phyloP scores from a whole-genome alignment of 768 basidiomycete genomes.

The Naganishia antarctica region DNA sequence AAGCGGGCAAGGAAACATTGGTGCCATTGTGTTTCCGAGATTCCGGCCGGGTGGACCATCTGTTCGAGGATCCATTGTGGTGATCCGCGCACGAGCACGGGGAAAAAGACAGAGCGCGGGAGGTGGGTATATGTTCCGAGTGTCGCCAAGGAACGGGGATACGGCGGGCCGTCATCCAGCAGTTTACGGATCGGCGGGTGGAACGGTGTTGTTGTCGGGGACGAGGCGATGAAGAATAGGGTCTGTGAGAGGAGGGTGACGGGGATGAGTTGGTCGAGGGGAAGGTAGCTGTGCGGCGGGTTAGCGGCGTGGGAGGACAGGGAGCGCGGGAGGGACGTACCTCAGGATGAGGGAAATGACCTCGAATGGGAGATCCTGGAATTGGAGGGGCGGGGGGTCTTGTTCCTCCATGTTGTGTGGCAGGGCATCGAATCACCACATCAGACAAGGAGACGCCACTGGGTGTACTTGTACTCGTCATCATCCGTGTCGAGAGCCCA shows the following conservation, averaged over 20 bases:
- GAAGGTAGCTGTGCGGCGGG: conserved; percentile 33
- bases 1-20: conserved; percentile 42
- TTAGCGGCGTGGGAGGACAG: neutral
- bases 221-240: conserved; percentile 33
- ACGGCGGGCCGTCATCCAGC: conserved; percentile 33
- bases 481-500: too few relatives aligned
- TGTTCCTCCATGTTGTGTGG: neutral
- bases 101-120: conserved; percentile 34
- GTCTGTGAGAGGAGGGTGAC: conserved; percentile 37
- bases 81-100: conserved; percentile 37
- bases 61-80: conserved; percentile 45
- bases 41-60: conserved; percentile 33
- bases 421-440: neutral
- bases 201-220: conserved; percentile 34
- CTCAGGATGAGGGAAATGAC: conserved; percentile 4
- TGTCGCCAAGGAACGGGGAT: conserved; percentile 35
- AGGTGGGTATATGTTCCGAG: conserved; percentile 35
- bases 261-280: conserved; percentile 32
- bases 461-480: too few relatives aligned
- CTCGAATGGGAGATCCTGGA: neutral
- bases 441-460: too few relatives aligned
- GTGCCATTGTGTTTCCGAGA: conserved; percentile 38
- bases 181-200: conserved; percentile 29
- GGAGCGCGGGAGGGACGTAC: neutral
- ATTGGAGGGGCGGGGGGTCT: neutral